Conservation (phyloP, 1,139 yeast genomes). For the Blastobotrys apis region DNA sequence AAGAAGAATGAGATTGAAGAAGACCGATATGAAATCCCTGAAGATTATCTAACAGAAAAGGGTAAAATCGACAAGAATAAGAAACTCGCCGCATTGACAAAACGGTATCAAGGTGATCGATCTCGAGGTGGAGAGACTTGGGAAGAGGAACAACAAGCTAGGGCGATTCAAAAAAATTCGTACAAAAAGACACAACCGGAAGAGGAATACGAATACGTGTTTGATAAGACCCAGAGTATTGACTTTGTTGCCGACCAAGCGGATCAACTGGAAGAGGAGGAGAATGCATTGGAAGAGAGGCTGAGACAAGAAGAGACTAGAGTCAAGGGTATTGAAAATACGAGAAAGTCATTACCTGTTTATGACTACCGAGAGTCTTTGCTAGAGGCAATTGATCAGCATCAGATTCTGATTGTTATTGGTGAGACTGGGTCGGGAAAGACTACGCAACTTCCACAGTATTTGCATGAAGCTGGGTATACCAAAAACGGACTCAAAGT, state of each 20-base stretch:
- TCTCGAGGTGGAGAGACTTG: conserved; percentile 47
- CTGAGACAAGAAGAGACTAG: conserved; percentile 43
- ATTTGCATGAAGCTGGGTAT: conserved; percentile 76
- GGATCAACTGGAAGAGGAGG: conserved; percentile 27
- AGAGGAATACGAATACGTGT: conserved; percentile 70
- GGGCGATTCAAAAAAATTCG: conserved; percentile 36
- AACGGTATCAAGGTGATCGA: conserved; percentile 30
- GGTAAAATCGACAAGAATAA: conserved; percentile 52
- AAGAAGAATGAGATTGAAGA: conserved; percentile 35
- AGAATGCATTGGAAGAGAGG: conserved; percentile 32
- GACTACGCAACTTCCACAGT: conserved; percentile 93
- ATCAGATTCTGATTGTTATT: conserved; percentile 80
- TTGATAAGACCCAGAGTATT: conserved; percentile 72
- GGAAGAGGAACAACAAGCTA: conserved; percentile 60
- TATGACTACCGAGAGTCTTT: conserved; percentile 58
- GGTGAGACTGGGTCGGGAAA: conserved; percentile 99
- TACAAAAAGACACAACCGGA: conserved; percentile 23
- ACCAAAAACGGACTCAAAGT: conserved; percentile 51
- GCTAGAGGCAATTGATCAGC: conserved; percentile 54
- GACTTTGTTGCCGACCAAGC: conserved; percentile 50
- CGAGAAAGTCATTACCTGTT: conserved; percentile 72
- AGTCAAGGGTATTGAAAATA: conserved; percentile 42
- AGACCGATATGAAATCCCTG: conserved; percentile 51
- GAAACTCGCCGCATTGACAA: conserved; percentile 43
- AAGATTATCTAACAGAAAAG: conserved; percentile 48